Base-by-base conservation (phyloP, 768 basidiomycete species). In the Boletus subparvulus region DNA sequence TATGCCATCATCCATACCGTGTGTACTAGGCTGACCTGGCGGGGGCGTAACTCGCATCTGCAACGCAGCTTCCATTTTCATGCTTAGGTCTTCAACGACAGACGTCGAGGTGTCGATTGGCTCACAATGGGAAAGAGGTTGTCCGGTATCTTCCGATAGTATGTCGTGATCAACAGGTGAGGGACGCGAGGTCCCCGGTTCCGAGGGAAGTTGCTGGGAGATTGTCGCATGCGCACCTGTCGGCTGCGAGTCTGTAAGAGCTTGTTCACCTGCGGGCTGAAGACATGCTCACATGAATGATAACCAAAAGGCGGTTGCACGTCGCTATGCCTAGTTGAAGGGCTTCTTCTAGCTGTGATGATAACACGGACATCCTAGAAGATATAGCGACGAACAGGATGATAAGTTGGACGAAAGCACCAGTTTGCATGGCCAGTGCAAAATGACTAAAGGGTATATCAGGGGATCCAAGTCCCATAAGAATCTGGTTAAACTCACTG, bases 321-420 rank as follows among this genome's bases (percentile, higher is more conserved):
- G 72, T 64, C 9, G 52, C 61, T 50, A 63, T 64, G 6, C 68
- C 52, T 13, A 61, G 61, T n/a, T 70, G 63, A 6, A 83, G 62
- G 40, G 69, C 69, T 10, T 78, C 75, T 2, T 67, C 62, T 2
- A 87, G 58, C 58, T 84, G 83, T 37, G 69, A 62, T 24, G 77
- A 66, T 32, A 87, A 65, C 5, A 69, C 64, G 26, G 72, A 73
- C 66, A 89, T 69, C 54, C 90, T 79, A 3, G 87, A 86, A 43
- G 80, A 72, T 39, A 89, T 79, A 13, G 84, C 87, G 24, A 77
- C 74, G 41, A 92, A 75, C 6, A 82, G 74, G 45, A 93, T 65
- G n/a, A 86, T 70, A 16, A 89, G 66, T 58, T 87, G 86, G 13
- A 88, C 74, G 64, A 93, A 93, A 17, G 88, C 85, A 17, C 86